Evolutionary conservation across 1,284 basidiomycete species (phyloP).

Genomic region (Malassezia caprae): DNA sequence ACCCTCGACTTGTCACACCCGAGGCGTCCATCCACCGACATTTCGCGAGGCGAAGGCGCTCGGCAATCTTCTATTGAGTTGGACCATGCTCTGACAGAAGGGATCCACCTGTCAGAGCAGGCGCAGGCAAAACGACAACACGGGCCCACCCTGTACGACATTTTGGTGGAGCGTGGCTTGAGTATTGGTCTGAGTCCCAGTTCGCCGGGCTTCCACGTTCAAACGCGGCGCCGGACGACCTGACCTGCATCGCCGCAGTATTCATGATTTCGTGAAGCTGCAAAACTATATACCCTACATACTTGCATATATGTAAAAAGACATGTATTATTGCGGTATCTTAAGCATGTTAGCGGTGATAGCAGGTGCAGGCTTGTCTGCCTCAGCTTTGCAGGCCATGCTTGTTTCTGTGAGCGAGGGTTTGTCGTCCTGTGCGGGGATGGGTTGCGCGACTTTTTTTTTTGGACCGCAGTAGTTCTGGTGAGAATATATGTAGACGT

Average conservation of each 20-base stretch:
- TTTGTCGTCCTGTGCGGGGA: background rate
- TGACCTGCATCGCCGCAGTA: background rate
- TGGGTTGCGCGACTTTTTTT: background rate
- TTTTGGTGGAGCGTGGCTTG: constrained; percentile 37
- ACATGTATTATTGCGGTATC: background rate
- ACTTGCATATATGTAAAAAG: background rate
- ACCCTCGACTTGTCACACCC: background rate
- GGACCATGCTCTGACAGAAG: constrained; percentile 21
- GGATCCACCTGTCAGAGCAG: background rate
- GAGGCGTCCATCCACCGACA: background rate
- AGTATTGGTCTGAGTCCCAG: constrained; percentile 41
- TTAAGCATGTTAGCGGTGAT: background rate
- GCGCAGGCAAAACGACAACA: constrained; percentile 14
- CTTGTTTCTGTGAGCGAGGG: background rate
- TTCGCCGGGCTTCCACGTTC: constrained; percentile 43
- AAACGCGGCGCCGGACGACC: background rate
- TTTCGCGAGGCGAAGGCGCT: constrained; percentile 17
- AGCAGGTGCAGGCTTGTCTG: background rate
- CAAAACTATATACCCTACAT: background rate
- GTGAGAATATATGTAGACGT: background rate
- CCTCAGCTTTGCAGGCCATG: background rate
- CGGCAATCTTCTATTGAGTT: constrained; percentile 20
- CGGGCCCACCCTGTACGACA: constrained; percentile 12
- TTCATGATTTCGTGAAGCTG: background rate
- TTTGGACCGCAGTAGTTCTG: background rate